Evolutionary conservation across 495 filamentous ascomycete species (phyloP), one percentile per base, ranked within the genome.

Genomic region (Talaromyces adpressus): DNA sequence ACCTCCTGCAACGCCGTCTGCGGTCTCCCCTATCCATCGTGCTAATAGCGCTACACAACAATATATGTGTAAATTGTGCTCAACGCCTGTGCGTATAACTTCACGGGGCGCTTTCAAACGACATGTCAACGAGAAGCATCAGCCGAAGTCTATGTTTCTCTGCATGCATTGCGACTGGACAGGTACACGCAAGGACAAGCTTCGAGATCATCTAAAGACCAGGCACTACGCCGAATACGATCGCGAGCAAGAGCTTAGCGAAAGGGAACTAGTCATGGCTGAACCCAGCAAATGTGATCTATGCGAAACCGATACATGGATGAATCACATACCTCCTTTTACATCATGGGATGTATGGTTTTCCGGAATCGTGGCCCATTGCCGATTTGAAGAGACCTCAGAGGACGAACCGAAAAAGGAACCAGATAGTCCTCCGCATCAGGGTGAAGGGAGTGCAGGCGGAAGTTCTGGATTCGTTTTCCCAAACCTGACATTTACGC

Each of bases 81-180:
- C 6, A 36, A 4, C 14, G 4, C 56, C 56, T 58, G n/a, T 36
- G 7, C 27, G 14, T 36, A 34, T 58, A 16, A 34, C 16, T 11
- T 58, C 56, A 36, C 14, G 30, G 12, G 56, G 56, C 8, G 27
- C 56, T 18, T 58, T 58, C 56, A 58, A 36, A 36, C 29, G 56
- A 9, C 56, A 58, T 58, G 56, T 58, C 18, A 58, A 58, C 30
- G 56, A 58, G 12, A 58, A n/a, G 56, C 56, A 58, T 20, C 56
- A 58, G n/a, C 4, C 56, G 18, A 58, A 58, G 11, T 58, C 56
- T 16, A 32, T n/a, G n/a, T 58, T 58, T 36, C 30, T 58, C 23
- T 58, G 56, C 20, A 36, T 32, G 56, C 11, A n/a, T 11, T 58
- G 56, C 20, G n/a, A 30, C 2, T 58, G 27, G 27, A 30, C 12